Evolutionary conservation across 169 alveolate species (phyloP).

Genomic region (Pseudocohnilembus persalinus): DNA sequence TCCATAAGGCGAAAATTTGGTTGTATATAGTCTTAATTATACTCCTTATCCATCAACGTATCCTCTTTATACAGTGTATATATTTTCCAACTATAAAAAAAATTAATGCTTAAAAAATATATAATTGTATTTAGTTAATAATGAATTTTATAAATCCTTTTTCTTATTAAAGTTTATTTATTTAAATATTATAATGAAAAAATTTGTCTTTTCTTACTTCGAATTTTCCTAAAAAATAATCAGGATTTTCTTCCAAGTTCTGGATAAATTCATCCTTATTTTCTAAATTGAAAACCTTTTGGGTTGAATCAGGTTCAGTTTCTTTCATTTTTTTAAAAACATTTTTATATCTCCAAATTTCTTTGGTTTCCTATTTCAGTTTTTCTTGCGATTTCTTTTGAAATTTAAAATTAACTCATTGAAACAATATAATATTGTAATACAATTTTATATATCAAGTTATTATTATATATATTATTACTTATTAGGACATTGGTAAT

Average conservation of each 20-base stretch:
- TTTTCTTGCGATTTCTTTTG: too few species aligned
- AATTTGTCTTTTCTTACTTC: neutral
- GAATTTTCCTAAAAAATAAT: conserved; percentile 43
- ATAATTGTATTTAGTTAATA: too few species aligned
- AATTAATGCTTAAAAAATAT: too few species aligned
- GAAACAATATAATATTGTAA: too few species aligned
- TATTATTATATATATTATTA: too few species aligned
- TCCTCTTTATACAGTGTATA: conserved; percentile 26
- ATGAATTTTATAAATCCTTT: too few species aligned
- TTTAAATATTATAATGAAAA: too few species aligned
- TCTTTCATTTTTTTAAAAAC: neutral
- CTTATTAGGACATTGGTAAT: too few species aligned
- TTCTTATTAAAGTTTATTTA: too few species aligned
- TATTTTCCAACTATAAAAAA: neutral
- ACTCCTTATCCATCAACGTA: conserved; percentile 41
- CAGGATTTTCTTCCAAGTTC: conserved; percentile 41
- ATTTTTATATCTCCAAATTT: neutral
- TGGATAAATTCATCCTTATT: conserved; percentile 28
- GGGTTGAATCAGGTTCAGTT: neutral
- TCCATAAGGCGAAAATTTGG: conserved; percentile 28
- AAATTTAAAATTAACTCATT: too few species aligned
- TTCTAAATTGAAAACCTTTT: neutral
- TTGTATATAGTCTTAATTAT: conserved; percentile 37
- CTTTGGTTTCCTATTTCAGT: neutral
- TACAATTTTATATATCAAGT: too few species aligned